Evolutionary conservation across 2,329 filamentous ascomycete species (phyloP).

Genomic region (Phaeosphaeriaceae sp.): DNA sequence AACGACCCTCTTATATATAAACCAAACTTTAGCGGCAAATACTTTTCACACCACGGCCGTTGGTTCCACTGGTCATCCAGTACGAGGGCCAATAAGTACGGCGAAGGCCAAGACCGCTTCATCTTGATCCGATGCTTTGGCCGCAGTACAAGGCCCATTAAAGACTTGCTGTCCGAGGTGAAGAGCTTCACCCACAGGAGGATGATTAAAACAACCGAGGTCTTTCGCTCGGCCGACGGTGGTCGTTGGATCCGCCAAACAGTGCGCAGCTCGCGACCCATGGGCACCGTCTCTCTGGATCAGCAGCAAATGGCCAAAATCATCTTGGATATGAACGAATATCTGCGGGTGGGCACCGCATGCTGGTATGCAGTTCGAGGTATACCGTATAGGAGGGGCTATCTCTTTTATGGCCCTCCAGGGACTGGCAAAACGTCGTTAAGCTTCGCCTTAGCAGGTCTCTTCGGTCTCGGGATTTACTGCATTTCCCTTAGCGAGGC

Average conservation of each 20-base stretch:
- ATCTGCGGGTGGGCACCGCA: conserved; percentile 71
- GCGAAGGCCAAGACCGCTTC: conserved; percentile 47
- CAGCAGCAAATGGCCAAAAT: conserved; percentile 69
- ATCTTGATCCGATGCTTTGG: conserved; percentile 57
- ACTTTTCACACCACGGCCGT: conserved; percentile 52
- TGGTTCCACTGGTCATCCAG: conserved; percentile 51
- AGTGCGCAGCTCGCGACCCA: conserved; percentile 69
- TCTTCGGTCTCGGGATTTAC: conserved; percentile 56
- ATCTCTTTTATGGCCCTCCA: conserved; percentile 80
- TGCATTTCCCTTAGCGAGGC: conserved; percentile 66
- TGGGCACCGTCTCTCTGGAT: conserved; percentile 78
- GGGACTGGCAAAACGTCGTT: conserved; percentile 74
- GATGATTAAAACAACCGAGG: conserved; percentile 52
- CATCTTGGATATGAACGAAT: conserved; percentile 77
- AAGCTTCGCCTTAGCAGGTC: conserved; percentile 51
- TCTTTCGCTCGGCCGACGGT: conserved; percentile 36
- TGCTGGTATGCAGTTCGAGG: conserved; percentile 83
- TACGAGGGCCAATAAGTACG: conserved; percentile 36
- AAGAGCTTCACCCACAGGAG: conserved; percentile 54
- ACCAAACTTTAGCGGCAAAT: conserved; percentile 55
- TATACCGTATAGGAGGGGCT: conserved; percentile 85
- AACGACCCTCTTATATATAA: conserved; percentile 57
- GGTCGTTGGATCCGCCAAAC: conserved; percentile 50
- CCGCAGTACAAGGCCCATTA: conserved; percentile 56
- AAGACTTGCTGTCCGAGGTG: conserved; percentile 53